phyloP scores from a whole-genome alignment of 176 grass and related monocot genomes.

The Panicum miliaceum region DNA sequence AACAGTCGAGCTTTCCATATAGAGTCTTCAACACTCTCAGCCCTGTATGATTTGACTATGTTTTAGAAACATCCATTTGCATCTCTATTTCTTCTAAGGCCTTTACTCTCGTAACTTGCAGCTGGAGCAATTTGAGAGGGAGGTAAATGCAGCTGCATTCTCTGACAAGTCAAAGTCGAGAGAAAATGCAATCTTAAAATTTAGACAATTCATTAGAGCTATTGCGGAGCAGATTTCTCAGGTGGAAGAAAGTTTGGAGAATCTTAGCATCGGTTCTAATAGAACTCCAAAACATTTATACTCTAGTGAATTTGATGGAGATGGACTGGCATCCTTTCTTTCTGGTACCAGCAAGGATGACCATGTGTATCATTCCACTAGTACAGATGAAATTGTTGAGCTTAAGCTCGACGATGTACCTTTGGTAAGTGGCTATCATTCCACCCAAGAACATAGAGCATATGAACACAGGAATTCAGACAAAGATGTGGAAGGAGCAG shows the following conservation, averaged over 20 bases:
- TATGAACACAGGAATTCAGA: constrained; percentile 49
- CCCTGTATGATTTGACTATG: not conserved
- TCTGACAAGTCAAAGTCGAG: constrained; percentile 81
- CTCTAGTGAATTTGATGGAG: constrained; percentile 65
- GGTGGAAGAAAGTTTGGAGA: constrained; percentile 61
- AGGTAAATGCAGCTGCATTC: constrained; percentile 68
- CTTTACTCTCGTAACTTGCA: constrained; percentile 49
- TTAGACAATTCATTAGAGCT: constrained; percentile 81
- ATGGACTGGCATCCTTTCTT: constrained; percentile 78
- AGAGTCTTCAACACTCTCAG: not conserved
- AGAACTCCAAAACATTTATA: constrained; percentile 59
- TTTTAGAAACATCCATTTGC: not conserved
- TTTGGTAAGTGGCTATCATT: constrained; percentile 48
- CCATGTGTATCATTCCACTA: constrained; percentile 44
- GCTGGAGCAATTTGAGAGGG: constrained; percentile 92
- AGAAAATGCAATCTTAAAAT: constrained; percentile 86
- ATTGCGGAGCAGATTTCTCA: constrained; percentile 69
- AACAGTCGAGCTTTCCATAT: constrained; percentile 36
- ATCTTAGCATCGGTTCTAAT: constrained; percentile 45
- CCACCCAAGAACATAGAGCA: constrained; percentile 32
- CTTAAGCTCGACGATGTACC: constrained; percentile 56
- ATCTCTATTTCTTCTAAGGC: constrained; percentile 41
- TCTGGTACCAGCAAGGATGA: constrained; percentile 46
- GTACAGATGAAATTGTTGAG: constrained; percentile 64
- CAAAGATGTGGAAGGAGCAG: constrained; percentile 48